phyloP scores from a whole-genome alignment of 768 basidiomycete genomes.

The Boletellus ananiceps region DNA sequence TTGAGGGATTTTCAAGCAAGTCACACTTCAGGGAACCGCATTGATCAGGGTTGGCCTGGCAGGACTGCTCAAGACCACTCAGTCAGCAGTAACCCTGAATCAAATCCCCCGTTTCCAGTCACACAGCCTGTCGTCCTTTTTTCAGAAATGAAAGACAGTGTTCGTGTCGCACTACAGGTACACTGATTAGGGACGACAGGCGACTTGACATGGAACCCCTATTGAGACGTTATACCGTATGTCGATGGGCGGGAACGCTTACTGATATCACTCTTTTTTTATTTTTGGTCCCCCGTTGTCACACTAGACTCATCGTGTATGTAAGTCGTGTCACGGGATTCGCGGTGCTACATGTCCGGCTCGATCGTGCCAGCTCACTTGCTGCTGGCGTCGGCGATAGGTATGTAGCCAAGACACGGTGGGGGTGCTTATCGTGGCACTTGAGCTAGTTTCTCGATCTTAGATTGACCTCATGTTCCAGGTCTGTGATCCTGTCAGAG shows the following conservation, averaged over 20 bases:
- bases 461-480: constrained; percentile 26
- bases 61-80: no score
- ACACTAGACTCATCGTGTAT: constrained; percentile 41
- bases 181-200: constrained; percentile 52
- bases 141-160: constrained; percentile 41
- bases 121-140: constrained; percentile 40
- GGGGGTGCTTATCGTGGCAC: constrained; percentile 39
- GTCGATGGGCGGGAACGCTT: constrained; percentile 41
- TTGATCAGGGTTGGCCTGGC: no score
- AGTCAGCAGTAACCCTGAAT: no score
- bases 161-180: constrained; percentile 43
- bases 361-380: no score
- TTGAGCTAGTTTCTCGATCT: constrained; percentile 28
- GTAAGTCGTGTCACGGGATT: constrained; percentile 22
- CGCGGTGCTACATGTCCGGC: constrained; percentile 20
- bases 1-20: no score
- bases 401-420: no score
- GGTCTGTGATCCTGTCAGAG: constrained; percentile 26
- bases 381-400: no score
- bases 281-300: constrained; percentile 44
- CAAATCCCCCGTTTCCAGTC: constrained; percentile 41
- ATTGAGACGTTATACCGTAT: constrained; percentile 26
- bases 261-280: constrained; percentile 49
- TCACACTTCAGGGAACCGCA: no score
- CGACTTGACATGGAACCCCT: constrained; percentile 46